A percentile compares a stretch with the other conserved stretches of the same genome.
Evolutionary conservation across 305 asterid genomes (phyloP).

Genomic region (Fraxinus nigra): DNA sequence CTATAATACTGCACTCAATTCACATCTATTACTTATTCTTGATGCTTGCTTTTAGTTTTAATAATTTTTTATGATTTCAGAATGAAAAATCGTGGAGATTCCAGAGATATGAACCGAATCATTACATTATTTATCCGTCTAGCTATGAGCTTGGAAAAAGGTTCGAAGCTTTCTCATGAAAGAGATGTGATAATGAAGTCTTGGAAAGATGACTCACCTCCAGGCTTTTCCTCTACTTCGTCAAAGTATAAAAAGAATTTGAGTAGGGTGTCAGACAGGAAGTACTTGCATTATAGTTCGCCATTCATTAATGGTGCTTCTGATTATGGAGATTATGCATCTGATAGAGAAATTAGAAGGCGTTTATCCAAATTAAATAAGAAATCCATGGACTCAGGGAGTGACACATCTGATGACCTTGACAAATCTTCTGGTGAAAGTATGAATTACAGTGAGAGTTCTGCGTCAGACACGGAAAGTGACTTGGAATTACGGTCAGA

Average conservation of each 20-base stretch:
- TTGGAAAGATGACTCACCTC: constrained; percentile 74
- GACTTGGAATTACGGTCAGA: constrained; percentile 60
- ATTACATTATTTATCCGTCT: constrained; percentile 72
- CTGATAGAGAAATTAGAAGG: constrained; percentile 86
- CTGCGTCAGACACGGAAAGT: constrained; percentile 85
- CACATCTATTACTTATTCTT: neutral
- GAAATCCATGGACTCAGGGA: constrained; percentile 72
- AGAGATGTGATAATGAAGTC: constrained; percentile 59
- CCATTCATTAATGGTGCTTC: constrained; percentile 47
- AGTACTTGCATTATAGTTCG: constrained; percentile 49
- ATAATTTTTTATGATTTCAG: constrained; percentile 39
- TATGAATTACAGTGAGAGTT: constrained; percentile 57
- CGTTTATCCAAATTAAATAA: constrained; percentile 79
- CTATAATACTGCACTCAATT: neutral
- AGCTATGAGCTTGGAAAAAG: constrained; percentile 78
- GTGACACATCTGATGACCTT: constrained; percentile 84
- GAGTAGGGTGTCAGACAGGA: constrained; percentile 61
- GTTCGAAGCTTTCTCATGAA: constrained; percentile 47
- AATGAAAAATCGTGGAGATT: constrained; percentile 57
- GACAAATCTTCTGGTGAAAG: constrained; percentile 75
- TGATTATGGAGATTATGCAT: constrained; percentile 77
- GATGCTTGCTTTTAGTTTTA: neutral
- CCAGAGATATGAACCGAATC: constrained; percentile 62
- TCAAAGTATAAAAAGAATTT: constrained; percentile 66
- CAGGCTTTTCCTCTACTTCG: constrained; percentile 73